Percentiles rank a stretch among this genome's conserved stretches.
Evolutionary conservation across 2,329 filamentous ascomycete species (phyloP).

Genomic region (Apiospora phragmitis): DNA sequence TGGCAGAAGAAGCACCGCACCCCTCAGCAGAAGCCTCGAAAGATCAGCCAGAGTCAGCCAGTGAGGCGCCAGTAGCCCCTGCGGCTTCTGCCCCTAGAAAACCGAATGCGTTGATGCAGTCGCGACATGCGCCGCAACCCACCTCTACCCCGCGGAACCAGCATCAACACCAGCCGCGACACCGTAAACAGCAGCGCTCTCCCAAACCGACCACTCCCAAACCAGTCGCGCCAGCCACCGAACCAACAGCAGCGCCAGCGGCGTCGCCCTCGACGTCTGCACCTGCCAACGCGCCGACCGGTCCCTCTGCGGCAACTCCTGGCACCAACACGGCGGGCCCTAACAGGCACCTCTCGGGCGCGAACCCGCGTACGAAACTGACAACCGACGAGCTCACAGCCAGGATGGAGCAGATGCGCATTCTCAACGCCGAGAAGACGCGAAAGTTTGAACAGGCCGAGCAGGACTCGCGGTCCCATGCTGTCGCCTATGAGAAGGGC

Average conservation of each 20-base stretch:
- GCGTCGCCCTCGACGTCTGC: conserved; percentile 14
- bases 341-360: conserved; percentile 53
- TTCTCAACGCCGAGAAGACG: conserved; percentile 57
- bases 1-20: background rate
- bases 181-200: conserved; percentile 8
- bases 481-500: conserved; percentile 52
- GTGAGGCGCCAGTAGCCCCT: background rate
- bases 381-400: conserved; percentile 58
- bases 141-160: conserved; percentile 12
- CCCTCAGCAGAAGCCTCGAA: background rate
- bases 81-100: background rate
- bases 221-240: conserved; percentile 9
- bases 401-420: conserved; percentile 63
- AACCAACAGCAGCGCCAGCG: conserved; percentile 13
- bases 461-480: conserved; percentile 57
- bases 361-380: conserved; percentile 60
- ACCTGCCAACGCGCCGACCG: background rate
- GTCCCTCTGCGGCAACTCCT: conserved; percentile 20
- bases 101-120: conserved; percentile 13
- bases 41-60: background rate
- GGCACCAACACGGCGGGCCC: conserved; percentile 36
- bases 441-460: conserved; percentile 60
- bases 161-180: conserved; percentile 10
- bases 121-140: conserved; percentile 13
- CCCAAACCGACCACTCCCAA: conserved; percentile 13